A percentile compares a stretch with the other conserved stretches of the same genome.
Evolutionary conservation across 106 monocot genomes (phyloP).

Genomic region (Triglochin maritima): DNA sequence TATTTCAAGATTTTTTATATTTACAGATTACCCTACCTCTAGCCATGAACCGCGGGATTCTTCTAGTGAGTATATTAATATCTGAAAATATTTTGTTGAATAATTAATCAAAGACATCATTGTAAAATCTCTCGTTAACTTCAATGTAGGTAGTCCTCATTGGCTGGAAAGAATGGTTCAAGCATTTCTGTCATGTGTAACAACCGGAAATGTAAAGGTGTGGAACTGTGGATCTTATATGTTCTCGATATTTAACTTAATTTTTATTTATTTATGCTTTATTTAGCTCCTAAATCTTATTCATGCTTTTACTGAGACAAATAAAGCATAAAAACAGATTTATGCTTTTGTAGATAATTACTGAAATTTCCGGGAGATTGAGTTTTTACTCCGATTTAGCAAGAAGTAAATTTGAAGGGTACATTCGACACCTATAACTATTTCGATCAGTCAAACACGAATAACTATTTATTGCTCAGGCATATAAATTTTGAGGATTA

Average conservation of each 20-base stretch:
- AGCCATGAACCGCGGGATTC: background rate
- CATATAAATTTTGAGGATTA: too few species aligned
- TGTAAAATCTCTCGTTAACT: background rate
- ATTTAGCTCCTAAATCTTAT: background rate
- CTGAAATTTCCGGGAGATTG: too few species aligned
- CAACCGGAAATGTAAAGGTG: constrained; percentile 99
- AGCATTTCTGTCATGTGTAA: constrained; percentile 95
- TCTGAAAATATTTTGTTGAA: background rate
- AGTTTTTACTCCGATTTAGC: too few species aligned
- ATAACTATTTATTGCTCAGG: too few species aligned
- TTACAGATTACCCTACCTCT: constrained; percentile 26
- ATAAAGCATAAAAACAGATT: too few species aligned
- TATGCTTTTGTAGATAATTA: too few species aligned
- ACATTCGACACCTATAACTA: too few species aligned
- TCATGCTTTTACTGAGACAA: too few species aligned
- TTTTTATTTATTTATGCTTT: background rate
- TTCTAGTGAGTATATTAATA: constrained; percentile 1
- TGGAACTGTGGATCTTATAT: constrained; percentile 5
- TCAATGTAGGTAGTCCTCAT: constrained; percentile 18
- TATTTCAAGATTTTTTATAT: constrained; percentile 82
- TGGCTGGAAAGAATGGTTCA: constrained; percentile 96
- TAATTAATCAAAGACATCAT: constrained; percentile 1
- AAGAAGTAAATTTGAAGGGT: too few species aligned
- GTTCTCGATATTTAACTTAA: background rate
- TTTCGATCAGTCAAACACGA: too few species aligned